phyloP scores from a whole-genome alignment of 257 asterid genomes.

The Gardenia jasminoides region DNA sequence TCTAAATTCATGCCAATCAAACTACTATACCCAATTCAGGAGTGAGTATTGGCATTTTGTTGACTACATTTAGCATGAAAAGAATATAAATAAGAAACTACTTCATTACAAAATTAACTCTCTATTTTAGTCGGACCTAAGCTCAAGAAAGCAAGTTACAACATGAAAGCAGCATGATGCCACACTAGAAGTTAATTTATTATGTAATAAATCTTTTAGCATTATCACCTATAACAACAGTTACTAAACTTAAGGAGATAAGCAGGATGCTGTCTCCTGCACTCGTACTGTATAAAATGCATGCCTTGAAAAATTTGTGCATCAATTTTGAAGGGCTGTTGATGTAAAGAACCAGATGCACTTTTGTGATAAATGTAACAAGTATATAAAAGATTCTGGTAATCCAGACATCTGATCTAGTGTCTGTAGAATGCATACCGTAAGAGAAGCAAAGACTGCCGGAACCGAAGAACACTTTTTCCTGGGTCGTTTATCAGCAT shows the following conservation, averaged over 20 bases:
- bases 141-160: not conserved
- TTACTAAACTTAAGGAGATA: not conserved
- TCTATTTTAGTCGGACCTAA: not conserved
- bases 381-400: not conserved
- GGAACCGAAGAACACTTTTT: constrained; percentile 41
- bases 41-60: not conserved
- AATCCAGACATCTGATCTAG: not conserved
- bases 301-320: not conserved
- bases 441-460: constrained; percentile 50
- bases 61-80: not conserved
- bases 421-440: constrained; percentile 24
- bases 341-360: not conserved
- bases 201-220: not conserved
- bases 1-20: not conserved
- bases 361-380: not conserved
- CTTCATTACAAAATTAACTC: not conserved
- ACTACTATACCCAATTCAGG: not conserved
- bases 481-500: constrained; percentile 45
- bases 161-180: not conserved
- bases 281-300: not conserved
- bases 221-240: not conserved
- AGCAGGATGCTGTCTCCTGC: not conserved
- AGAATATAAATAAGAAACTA: not conserved
- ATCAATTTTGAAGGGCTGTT: not conserved
- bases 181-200: not conserved